Evolutionary conservation across 768 basidiomycete genomes (phyloP), one percentile per base, ranked within the genome.

Genomic region (Pilatotrama ljubarskyi): DNA sequence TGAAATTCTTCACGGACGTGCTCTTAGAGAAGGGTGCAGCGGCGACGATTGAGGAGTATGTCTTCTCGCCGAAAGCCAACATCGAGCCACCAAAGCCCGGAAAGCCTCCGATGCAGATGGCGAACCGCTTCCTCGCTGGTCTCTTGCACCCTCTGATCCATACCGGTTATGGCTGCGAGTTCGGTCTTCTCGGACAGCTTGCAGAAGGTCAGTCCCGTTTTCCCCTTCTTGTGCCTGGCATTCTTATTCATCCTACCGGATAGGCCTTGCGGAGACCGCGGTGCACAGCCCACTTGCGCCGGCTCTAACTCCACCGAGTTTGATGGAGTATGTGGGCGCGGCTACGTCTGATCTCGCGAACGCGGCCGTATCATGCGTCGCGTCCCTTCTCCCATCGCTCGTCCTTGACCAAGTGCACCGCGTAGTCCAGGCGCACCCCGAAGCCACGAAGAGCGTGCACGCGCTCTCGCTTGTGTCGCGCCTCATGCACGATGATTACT

Each of bases 81-180:
- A 46, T 68, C 20, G 57, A 52, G 1, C 66, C 41, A 4, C 56
- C 63, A 29, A 58, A 49, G 32, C 37, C 58, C 7, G 63, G 61
- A 5, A 44, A 63, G 51, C 76, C 81, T 25, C 84, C 83, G 0
- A 41, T 58, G 47, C 73, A 77, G 60, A 85, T 88, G 84, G 64
- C 86, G 14, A 79, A 77, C 51, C 79, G 86, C 5, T 76, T 85
- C 55, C 41, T 85, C 22, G 75, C 76, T 1, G 84, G 84, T 8
- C 68, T 85, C 3, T 25, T 88, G 7, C 88, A 90, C 66, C 82
- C 86, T 0, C 58, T 88, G 38, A 87, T 89, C 43, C 84, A 88
- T 61, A 65, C 75, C 5, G 86, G 84, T 9, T 82, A 83, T 68
- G 86, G 85, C 4, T 69, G 79, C 6, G 88, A 88, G 66, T 87